Base-by-base conservation (phyloP, 306 rosid species). In the Dryas alaskensis region DNA sequence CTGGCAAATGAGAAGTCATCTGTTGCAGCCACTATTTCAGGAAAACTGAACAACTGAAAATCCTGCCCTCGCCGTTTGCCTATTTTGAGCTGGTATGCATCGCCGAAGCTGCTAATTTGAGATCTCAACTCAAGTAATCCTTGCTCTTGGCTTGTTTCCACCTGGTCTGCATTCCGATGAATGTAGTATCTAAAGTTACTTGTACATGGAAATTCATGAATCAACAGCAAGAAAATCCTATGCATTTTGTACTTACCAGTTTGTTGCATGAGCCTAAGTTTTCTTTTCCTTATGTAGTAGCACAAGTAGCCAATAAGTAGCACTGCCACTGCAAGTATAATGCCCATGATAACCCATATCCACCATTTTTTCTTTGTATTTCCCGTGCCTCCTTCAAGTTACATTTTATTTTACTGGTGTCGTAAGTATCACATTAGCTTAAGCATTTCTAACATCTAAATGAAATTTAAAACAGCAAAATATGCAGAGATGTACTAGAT, bases 1-100 rank as follows among this genome's bases (percentile, higher is more conserved):
- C 48, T 65, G 73, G 73, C 57, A 55, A 78, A 57, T 42, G 77
- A 72, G 67, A 78, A 78, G 53, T 65, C 63, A 54, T 72, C 73
- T 45, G 83, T 73, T 61, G 79, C 67, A 2, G 79, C 65, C 65
- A 17, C 49, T 67, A 73, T 60, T 27, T 73, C 79, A 8, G 67
- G 8, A 68, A 79, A 73, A 22, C 72, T 73, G 25, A 67, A 74
- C 70, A 67, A 51, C 75, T 67, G 60, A 52, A 58, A 50, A n/a
- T 73, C 75, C 25, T 44, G 47, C 10, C 47, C 58, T 47, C 72
- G 61, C 19, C 60, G 52, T 68, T 17, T 67, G 59, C 65, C 72
- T 53, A 49, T 67, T 73, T 69, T 79, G 53, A 79, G 22, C 57
- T 68, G 67, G 51, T 60, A 72, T 10, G 45, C 42, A 46, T 60